Evolutionary conservation across 1,284 basidiomycete species (phyloP), one percentile per base, ranked within the genome.

Genomic region (Tylopilus sp.): DNA sequence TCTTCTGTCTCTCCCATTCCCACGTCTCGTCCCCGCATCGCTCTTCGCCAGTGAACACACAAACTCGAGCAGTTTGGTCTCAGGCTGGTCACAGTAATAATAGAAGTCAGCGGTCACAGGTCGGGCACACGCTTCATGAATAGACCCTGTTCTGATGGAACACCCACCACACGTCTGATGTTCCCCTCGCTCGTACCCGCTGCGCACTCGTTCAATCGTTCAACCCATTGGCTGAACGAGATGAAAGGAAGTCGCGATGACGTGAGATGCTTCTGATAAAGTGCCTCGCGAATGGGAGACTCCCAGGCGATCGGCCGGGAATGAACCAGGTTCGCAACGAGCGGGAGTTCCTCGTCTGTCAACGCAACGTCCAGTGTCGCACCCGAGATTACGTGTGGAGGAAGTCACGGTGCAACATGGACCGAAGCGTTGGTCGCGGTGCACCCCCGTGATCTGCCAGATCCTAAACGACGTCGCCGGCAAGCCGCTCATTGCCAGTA

Each of bases 321-420:
- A 58, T 79, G 77, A 19, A 77, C 71, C 41, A 80, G 13, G 57
- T 78, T 77, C 10, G 73, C 61, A 0, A 66, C 67, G 4, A 66
- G n/a, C 5, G 67, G 62, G 7, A 70, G 67, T 24, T 52, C 33
- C 13, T 68, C 58, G 29, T 67, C 58, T 24, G 67, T 53, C 22
- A 78, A 73, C 3, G 68, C 69, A 44, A 77, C 60, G 44, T 77
- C 70, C 13, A 74, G 55, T 33, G 74, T 72, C 26, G 70, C 71
- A n/a, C 63, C 62, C 5, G 72, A 71, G 15, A 78, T 72, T 5
- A 66, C 72, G 33, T 72, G 67, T n/a, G 70, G 67, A 26, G 73
- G 78, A 22, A 79, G 61, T 73, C 73, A 79, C 9, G 74, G 72
- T 1, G 67, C 57, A 38, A 72, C 66, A 67, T 77, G 22, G n/a